A percentile compares a stretch with the other conserved stretches of the same genome.
phyloP scores from a whole-genome alignment of 1,284 basidiomycete species.

The Cryptococcus deneoformans region DNA sequence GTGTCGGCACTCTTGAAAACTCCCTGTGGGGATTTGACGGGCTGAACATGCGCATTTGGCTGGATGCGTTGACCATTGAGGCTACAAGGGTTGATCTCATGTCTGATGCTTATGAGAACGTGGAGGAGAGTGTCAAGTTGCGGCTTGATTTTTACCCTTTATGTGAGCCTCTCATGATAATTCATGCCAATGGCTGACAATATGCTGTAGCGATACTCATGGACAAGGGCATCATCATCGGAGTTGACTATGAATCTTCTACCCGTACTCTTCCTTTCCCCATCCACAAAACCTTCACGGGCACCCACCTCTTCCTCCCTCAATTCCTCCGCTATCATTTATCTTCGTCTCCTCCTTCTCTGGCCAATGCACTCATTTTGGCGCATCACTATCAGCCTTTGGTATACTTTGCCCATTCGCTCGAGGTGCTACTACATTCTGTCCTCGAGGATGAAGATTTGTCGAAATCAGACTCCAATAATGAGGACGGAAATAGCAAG shows the following conservation, averaged over 20 bases:
- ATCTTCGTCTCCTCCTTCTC: constrained; percentile 56
- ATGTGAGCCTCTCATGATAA: constrained; percentile 59
- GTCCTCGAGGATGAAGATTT: constrained; percentile 85
- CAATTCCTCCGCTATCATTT: constrained; percentile 86
- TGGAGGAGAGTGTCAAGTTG: constrained; percentile 90
- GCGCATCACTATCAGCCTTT: constrained; percentile 83
- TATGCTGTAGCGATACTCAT: constrained; percentile 75
- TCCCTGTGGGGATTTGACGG: constrained; percentile 98
- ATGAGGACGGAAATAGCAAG: neutral
- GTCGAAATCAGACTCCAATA: constrained; percentile 16
- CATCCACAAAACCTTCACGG: constrained; percentile 88
- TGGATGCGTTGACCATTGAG: constrained; percentile 91
- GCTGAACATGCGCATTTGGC: constrained; percentile 82
- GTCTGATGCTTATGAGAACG: constrained; percentile 58
- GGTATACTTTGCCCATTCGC: constrained; percentile 88
- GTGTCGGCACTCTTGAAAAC: constrained; percentile 89
- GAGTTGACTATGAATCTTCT: constrained; percentile 83
- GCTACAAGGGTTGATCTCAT: constrained; percentile 52
- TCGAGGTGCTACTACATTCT: constrained; percentile 91
- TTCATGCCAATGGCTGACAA: neutral
- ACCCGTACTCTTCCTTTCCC: constrained; percentile 80
- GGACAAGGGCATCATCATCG: constrained; percentile 98
- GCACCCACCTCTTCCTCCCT: constrained; percentile 93
- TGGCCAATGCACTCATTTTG: constrained; percentile 77
- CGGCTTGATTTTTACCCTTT: constrained; percentile 92